Evolutionary conservation across 495 filamentous ascomycete genomes (phyloP), one percentile per base, ranked within the genome.

Genomic region (Aspergillus haitiensis): DNA sequence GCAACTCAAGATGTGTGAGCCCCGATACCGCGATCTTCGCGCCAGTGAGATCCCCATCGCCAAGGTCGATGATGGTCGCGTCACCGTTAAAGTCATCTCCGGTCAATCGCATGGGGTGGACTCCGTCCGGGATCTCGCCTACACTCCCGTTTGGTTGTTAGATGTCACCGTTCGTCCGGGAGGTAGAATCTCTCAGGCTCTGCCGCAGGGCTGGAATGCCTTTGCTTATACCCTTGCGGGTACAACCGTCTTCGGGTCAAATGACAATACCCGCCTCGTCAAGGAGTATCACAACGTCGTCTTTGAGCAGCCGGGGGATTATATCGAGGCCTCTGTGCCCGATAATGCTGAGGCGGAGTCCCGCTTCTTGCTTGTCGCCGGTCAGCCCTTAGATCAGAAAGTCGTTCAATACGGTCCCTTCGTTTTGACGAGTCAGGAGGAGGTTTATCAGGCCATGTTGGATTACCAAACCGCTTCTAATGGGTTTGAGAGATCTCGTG

Each of bases 331-430:
- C 2, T 81, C 81, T 21, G 90, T 96, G 21, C 83, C 84, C 13
- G 84, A 83, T 37, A 83, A 78, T 59, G 91, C 88, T 5, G 84
- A 86, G 61, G 77, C 82, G 59, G 82, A 84, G 52, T 79, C 82
- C 1, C 79, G 86, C 35, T 90, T 96, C 67, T 81, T 98, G 5
- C 77, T 98, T 40, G 80, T 97, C 37, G 90, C 93, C 0, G 93
- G 93, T 2, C 83, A 91, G 66, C 90, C 92, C 13, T 80, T 97
- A 12, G 87, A 97, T 68, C 93, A 98, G 73, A 86, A 89, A 54
- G 88, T 98, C 18, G 90, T 97, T 31, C 93, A 98, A 81, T 97
- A 98, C 70, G 93, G 93, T 0, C 93, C 93, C 2, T 98, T 98
- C 70, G 94, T 98, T 12, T 67, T 96, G 60, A 96, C 80, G 37